Evolutionary conservation across 2,329 filamentous ascomycete species (phyloP).

Genomic region (Coniella vitis): DNA sequence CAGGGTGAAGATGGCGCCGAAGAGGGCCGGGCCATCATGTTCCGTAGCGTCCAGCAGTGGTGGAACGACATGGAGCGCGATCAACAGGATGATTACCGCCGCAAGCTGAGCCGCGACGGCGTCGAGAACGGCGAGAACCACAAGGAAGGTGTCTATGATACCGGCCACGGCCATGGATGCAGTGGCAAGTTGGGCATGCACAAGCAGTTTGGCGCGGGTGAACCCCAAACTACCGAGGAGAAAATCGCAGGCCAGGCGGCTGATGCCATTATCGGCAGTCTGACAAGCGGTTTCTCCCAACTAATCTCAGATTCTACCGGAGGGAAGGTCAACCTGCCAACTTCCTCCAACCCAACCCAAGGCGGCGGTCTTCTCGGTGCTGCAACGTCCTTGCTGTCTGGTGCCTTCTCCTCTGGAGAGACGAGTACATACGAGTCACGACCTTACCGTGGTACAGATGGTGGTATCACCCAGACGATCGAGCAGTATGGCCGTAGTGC

Average conservation of each 20-base stretch:
- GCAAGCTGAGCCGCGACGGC: slow-evolving; percentile 70
- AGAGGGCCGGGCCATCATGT: slow-evolving; percentile 73
- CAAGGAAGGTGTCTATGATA: slow-evolving; percentile 76
- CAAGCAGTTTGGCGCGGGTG: slow-evolving; percentile 48
- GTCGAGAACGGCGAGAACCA: slow-evolving; percentile 76
- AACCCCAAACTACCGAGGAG: slow-evolving; percentile 44
- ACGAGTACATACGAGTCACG: slow-evolving; percentile 43
- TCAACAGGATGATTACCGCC: slow-evolving; percentile 60
- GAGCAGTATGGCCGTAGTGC: slow-evolving; percentile 52
- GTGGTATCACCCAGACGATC: slow-evolving; percentile 53
- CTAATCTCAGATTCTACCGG: slow-evolving; percentile 42
- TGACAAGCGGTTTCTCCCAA: slow-evolving; percentile 45
- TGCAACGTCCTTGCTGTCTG: slow-evolving; percentile 55
- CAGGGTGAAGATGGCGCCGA: slow-evolving; percentile 61
- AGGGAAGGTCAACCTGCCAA: slow-evolving; percentile 27
- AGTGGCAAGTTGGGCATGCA: slow-evolving; percentile 71
- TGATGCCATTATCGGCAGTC: slow-evolving; percentile 49
- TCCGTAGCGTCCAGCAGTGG: slow-evolving; percentile 74
- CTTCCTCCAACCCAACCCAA: slow-evolving; percentile 33
- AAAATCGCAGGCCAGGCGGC: slow-evolving; percentile 51
- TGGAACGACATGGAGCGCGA: slow-evolving; percentile 62
- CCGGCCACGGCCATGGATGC: slow-evolving; percentile 80
- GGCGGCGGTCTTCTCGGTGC: slow-evolving; percentile 65
- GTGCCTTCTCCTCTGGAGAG: slow-evolving; percentile 34
- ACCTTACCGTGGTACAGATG: slow-evolving; percentile 48